These are phyloP conservation scores for Fusarium sp. DNA, from an alignment of 2,329 filamentous ascomycete genomes.

Conservation along the genomic window DNA sequence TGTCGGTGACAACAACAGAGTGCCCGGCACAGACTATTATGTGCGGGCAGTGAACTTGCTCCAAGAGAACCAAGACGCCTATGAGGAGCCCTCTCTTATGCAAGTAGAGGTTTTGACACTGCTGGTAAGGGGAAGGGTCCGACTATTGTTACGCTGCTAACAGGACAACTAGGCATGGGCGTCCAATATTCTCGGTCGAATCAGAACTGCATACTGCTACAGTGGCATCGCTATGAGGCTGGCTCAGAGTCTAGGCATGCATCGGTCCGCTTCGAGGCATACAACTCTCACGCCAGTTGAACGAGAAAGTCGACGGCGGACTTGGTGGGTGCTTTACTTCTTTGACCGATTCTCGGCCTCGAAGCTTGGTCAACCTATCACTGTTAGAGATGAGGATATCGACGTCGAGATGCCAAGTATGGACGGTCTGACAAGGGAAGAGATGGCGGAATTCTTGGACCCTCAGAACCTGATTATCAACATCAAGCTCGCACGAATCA, in stretches of 20 bases:
- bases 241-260: conserved; percentile 56
- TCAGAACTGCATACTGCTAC: conserved; percentile 49
- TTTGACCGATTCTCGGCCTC: conserved; percentile 49
- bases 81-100: conserved; percentile 57
- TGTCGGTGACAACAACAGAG: conserved; percentile 40
- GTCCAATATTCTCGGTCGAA: conserved; percentile 51
- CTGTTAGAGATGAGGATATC: conserved; percentile 48
- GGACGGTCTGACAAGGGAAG: conserved; percentile 44
- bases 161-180: conserved; percentile 37
- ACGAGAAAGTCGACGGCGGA: conserved; percentile 41
- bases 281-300: conserved; percentile 39
- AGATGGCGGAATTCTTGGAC: conserved; percentile 46
- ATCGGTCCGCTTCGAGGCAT: conserved; percentile 47
- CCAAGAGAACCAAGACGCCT: conserved; percentile 50
- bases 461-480: conserved; percentile 45
- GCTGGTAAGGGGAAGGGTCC: conserved; percentile 3
- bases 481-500: conserved; percentile 46
- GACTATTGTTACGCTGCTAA: not conserved
- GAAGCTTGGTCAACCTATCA: conserved; percentile 49
- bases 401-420: conserved; percentile 49
- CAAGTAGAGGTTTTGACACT: conserved; percentile 56
- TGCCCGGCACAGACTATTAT: conserved; percentile 59
- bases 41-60: conserved; percentile 53
- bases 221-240: conserved; percentile 53
- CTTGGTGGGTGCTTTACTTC: conserved; percentile 51